Conservation (phyloP, 2,329 filamentous ascomycete species). For the Periconia macrospinosa region DNA sequence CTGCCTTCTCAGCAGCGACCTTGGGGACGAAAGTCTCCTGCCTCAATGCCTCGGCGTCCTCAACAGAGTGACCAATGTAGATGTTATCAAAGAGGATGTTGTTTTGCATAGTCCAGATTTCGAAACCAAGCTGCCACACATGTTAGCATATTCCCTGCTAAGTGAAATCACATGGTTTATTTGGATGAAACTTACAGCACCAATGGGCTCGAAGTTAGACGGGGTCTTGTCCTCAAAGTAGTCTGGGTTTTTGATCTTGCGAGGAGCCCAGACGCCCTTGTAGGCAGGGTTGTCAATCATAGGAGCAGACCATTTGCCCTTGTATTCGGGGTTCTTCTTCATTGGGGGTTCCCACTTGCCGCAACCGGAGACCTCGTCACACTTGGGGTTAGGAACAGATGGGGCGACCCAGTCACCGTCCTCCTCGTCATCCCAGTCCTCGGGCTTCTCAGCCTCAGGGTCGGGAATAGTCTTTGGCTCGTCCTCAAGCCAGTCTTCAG, state of each 20-base stretch:
- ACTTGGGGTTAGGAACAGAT: slow-evolving; percentile 93
- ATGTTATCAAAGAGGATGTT: slow-evolving; percentile 99
- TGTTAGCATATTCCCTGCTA: slow-evolving; percentile 13
- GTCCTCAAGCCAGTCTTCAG: slow-evolving; percentile 93
- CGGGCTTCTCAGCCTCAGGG: slow-evolving; percentile 94
- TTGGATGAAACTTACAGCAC: slow-evolving; percentile 71
- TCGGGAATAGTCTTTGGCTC: slow-evolving; percentile 83
- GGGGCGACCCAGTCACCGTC: slow-evolving; percentile 96
- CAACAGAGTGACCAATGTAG: slow-evolving; percentile 96
- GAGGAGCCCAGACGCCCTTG: slow-evolving; percentile 93
- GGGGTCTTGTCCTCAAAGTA: slow-evolving; percentile 98
- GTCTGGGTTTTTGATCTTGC: slow-evolving; percentile 95
- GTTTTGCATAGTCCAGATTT: slow-evolving; percentile 99
- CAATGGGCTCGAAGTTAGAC: slow-evolving; percentile 96
- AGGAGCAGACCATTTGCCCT: slow-evolving; percentile 96
- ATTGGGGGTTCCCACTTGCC: slow-evolving; percentile 89
- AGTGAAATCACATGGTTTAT: slow-evolving; percentile 1
- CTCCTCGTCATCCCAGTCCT: slow-evolving; percentile 99
- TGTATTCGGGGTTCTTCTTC: slow-evolving; percentile 95
- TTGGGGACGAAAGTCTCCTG: slow-evolving; percentile 90
- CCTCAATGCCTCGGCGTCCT: slow-evolving; percentile 87
- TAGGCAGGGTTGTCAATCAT: slow-evolving; percentile 96
- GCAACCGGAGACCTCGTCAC: slow-evolving; percentile 88
- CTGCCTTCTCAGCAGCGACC: slow-evolving; percentile 76
- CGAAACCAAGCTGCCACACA: slow-evolving; percentile 78